These are phyloP conservation scores for Phaffomyces thermotolerans DNA, from an alignment of 805 yeast genomes.

Conservation along the genomic window DNA sequence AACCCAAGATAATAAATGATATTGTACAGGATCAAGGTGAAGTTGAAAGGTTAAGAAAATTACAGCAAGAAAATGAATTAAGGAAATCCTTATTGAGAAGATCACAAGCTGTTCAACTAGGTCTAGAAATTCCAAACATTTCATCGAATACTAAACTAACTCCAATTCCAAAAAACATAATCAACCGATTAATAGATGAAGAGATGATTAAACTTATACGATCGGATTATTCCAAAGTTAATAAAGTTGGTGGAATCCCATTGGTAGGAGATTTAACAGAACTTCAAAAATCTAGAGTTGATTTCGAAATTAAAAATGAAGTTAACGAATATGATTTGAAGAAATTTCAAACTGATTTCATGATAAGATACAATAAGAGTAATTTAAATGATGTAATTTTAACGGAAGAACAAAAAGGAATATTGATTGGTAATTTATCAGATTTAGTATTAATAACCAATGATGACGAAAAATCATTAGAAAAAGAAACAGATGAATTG, in stretches of 20 bases:
- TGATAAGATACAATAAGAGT: not conserved
- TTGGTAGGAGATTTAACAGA: constrained; percentile 18
- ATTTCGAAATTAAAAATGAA: constrained; percentile 8
- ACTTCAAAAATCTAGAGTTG: constrained; percentile 1
- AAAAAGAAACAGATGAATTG: constrained; percentile 9
- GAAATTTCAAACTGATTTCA: constrained; percentile 9
- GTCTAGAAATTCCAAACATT: constrained; percentile 34
- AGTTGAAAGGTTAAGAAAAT: constrained; percentile 10
- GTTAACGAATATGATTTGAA: constrained; percentile 4
- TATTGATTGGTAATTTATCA: not conserved
- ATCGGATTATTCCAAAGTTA: constrained; percentile 34
- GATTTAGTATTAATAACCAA: constrained; percentile 6
- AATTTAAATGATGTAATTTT: not conserved
- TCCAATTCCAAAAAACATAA: not conserved
- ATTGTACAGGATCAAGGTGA: constrained; percentile 18
- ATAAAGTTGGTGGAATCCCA: constrained; percentile 16
- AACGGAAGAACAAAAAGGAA: not conserved
- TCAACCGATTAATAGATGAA: constrained; percentile 16
- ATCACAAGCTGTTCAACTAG: constrained; percentile 41
- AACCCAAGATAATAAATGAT: not conserved
- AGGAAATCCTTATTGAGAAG: constrained; percentile 28
- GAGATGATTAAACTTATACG: constrained; percentile 32
- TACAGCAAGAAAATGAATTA: constrained; percentile 10
- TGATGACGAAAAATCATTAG: constrained; percentile 12
- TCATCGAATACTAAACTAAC: not conserved